Conservation (phyloP, 257 asterid genomes). For the Craterostigma plantagineum region DNA sequence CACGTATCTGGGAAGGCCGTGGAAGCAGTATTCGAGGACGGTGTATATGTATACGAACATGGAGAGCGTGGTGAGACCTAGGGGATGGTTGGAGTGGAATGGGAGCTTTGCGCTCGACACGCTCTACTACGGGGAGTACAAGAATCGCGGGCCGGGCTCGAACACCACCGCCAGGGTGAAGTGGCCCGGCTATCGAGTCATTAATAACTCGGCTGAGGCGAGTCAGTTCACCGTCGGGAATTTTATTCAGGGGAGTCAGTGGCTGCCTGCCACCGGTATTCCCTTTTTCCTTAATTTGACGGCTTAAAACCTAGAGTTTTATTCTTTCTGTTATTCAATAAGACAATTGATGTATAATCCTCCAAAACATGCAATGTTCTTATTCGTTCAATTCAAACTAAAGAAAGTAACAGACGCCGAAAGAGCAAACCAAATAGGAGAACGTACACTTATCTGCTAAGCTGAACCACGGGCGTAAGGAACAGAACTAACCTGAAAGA, state of each 20-base stretch:
- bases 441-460: too few species aligned
- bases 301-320: not conserved
- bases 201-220: conserved; percentile 41
- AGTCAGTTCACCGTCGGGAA: conserved; percentile 47
- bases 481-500: too few species aligned
- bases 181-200: conserved; percentile 78
- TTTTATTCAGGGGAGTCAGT: conserved; percentile 50
- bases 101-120: conserved; percentile 41
- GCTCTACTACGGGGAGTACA: conserved; percentile 70
- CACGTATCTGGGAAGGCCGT: conserved; percentile 72
- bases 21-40: conserved; percentile 69
- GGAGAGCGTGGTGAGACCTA: conserved; percentile 40
- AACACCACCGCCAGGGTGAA: conserved; percentile 54
- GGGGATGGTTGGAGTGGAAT: conserved; percentile 72
- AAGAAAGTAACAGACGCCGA: too few species aligned
- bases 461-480: too few species aligned
- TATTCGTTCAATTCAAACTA: too few species aligned
- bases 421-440: too few species aligned
- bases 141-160: conserved; percentile 81
- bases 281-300: conserved; percentile 60
- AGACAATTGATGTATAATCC: too few species aligned
- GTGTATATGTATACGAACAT: conserved; percentile 38
- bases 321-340: too few species aligned
- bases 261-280: conserved; percentile 39
- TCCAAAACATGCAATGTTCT: too few species aligned